Base-by-base conservation (phyloP, 208 protist species). In the Kentomonas sorsogonicus region DNA sequence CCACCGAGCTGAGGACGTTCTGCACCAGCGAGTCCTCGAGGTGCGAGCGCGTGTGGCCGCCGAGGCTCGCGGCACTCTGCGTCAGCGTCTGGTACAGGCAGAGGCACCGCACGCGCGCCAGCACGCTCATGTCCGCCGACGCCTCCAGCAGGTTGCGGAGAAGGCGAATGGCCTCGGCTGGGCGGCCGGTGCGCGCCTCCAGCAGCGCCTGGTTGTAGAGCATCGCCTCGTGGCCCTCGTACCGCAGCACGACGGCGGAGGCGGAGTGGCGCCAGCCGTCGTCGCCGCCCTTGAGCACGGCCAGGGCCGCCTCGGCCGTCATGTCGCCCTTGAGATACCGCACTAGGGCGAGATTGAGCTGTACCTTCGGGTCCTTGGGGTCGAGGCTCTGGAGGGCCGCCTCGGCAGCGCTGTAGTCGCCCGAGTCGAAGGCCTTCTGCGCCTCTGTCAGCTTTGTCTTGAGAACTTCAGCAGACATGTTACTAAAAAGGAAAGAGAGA, bases 41-140 rank as follows among this genome's bases (percentile, higher is more conserved):
- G 10, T 77, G 69, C 53, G 63, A 78, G 43, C 88, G 84, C 40
- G 72, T 60, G 1, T 66, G 60, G 10, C 58, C 60, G 33, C 73
- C 72, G 18, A 74, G 74, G 26, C 53, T 60, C 15, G 27, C 16
- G 16, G 48, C 22, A 23, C 73, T 66, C 29, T 77, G 81, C 16
- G 87, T 86, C 23, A 95, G 78, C n/a, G 71, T 70, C 52, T 95
- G 83, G 60, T 91, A 91, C 4, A 95, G 72, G 34, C 82, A 91
- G 6, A 95, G 44, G 29, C 60, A 76, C 39, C 81, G 64, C 23
- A 68, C 73, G 3, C 86, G 61, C 23, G 85, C 72, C 0, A 73
- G 43, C 36, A 82, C 51, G 15, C 77, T 54, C 27, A 95, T 72
- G 43, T 74, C 69, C 33, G 58, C 68, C 20, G 63, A 51, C 59